Conservation (phyloP, 73 alveolate species). For the Tetrahymena elliotti region DNA sequence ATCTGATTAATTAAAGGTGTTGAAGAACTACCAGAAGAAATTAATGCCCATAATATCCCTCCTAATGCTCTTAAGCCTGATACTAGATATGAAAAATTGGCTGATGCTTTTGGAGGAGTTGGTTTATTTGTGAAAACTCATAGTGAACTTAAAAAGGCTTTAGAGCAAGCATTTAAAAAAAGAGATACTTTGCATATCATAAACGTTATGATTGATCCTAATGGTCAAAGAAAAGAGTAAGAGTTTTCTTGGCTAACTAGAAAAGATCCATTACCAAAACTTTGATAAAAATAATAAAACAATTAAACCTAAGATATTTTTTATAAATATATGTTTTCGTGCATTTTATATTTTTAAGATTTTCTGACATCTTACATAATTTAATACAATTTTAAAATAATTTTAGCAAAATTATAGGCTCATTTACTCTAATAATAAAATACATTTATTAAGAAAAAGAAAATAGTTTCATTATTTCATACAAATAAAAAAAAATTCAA, state of each 20-base stretch:
- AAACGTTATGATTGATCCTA: slow-evolving; percentile 64
- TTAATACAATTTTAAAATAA: too few species aligned
- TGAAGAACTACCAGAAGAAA: slow-evolving; percentile 41
- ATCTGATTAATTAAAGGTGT: slow-evolving; percentile 39
- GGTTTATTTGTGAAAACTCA: slow-evolving; percentile 58
- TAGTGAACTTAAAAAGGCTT: slow-evolving; percentile 43
- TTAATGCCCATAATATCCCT: slow-evolving; percentile 39
- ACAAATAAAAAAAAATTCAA: too few species aligned
- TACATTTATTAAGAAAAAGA: too few species aligned
- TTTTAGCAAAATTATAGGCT: too few species aligned
- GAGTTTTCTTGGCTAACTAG: slow-evolving; percentile 37
- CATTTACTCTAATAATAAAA: too few species aligned
- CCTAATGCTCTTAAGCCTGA: slow-evolving; percentile 61
- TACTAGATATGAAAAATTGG: slow-evolving; percentile 58
- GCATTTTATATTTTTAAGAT: too few species aligned
- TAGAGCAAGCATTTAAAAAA: slow-evolving; percentile 16
- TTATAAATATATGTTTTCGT: too few species aligned
- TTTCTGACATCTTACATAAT: too few species aligned
- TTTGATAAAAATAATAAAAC: not conserved
- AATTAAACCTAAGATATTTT: not conserved
- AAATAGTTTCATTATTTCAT: too few species aligned
- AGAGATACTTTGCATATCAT: slow-evolving; percentile 40
- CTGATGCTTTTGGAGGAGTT: slow-evolving; percentile 82
- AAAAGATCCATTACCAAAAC: not conserved
- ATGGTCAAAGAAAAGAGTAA: slow-evolving; percentile 29